phyloP scores from a whole-genome alignment of 768 basidiomycete genomes.

The Boletus rubropictus region DNA sequence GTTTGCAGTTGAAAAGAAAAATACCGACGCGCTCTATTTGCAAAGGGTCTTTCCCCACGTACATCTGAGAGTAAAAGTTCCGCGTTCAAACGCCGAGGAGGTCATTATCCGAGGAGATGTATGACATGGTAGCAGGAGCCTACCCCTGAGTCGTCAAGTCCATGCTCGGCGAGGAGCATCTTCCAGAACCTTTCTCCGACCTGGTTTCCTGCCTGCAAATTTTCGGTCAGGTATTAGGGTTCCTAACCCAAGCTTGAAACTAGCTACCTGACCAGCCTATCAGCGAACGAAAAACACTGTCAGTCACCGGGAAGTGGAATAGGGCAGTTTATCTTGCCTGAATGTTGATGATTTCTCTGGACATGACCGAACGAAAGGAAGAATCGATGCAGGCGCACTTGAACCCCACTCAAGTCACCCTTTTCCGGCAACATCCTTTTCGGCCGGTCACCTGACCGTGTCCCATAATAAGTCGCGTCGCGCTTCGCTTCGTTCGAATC shows the following conservation, averaged over 20 bases:
- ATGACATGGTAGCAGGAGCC: constrained; percentile 8
- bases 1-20: neutral
- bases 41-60: constrained; percentile 66
- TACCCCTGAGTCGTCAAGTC: constrained; percentile 68
- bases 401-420: constrained; percentile 13
- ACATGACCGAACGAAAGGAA: constrained; percentile 39
- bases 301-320: constrained; percentile 2
- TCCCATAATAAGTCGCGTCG: constrained; percentile 8
- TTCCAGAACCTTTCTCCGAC: constrained; percentile 88
- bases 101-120: constrained; percentile 15
- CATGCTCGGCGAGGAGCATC: constrained; percentile 82
- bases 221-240: constrained; percentile 20
- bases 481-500: neutral
- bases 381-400: constrained; percentile 8
- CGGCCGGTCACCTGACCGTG: constrained; percentile 23
- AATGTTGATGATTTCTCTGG: constrained; percentile 78
- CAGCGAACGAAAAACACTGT: constrained; percentile 3
- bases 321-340: constrained; percentile 42
- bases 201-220: constrained; percentile 60
- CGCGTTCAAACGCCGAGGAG: constrained; percentile 6
- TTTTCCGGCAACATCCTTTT: constrained; percentile 18
- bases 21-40: constrained; percentile 65
- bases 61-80: constrained; percentile 39
- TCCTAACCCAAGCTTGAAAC: neutral
- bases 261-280: constrained; percentile 64